Evolutionary conservation across 371 early-diverging fungal species (phyloP).

Genomic region (Syncephalastrum sp.): DNA sequence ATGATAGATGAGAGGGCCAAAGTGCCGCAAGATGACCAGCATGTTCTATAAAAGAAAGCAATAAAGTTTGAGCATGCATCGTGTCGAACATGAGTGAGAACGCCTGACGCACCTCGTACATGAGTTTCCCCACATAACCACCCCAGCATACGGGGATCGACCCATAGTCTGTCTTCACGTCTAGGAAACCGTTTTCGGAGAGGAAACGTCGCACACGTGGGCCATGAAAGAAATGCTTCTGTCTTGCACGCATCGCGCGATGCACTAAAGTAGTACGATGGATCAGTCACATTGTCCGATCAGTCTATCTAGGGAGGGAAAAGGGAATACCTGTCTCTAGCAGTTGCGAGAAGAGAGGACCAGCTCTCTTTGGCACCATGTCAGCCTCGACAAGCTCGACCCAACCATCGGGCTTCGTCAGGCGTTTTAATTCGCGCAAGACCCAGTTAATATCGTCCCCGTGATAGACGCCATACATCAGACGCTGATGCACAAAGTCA

Average conservation of each 20-base stretch:
- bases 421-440: conserved; percentile 23
- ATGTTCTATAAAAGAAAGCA: conserved; percentile 15
- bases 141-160: conserved; percentile 47
- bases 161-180: conserved; percentile 30
- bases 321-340: conserved; percentile 6
- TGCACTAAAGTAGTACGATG: background rate
- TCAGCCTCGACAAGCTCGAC: conserved; percentile 39
- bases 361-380: conserved; percentile 16
- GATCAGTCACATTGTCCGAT: background rate
- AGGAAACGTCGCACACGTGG: conserved; percentile 16
- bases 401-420: conserved; percentile 37
- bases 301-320: background rate
- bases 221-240: conserved; percentile 19
- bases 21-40: conserved; percentile 13
- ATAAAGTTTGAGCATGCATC: background rate
- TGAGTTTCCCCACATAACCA: conserved; percentile 38
- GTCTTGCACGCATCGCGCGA: conserved; percentile 1
- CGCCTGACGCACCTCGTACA: conserved; percentile 32
- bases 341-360: conserved; percentile 15
- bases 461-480: conserved; percentile 24
- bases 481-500: conserved; percentile 38
- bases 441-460: conserved; percentile 21
- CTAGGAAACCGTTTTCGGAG: conserved; percentile 21
- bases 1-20: conserved; percentile 21
- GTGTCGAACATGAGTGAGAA: background rate